These are phyloP conservation scores for Gossypium anomalum DNA, from an alignment of 345 rosid species.

Conservation along the genomic window DNA sequence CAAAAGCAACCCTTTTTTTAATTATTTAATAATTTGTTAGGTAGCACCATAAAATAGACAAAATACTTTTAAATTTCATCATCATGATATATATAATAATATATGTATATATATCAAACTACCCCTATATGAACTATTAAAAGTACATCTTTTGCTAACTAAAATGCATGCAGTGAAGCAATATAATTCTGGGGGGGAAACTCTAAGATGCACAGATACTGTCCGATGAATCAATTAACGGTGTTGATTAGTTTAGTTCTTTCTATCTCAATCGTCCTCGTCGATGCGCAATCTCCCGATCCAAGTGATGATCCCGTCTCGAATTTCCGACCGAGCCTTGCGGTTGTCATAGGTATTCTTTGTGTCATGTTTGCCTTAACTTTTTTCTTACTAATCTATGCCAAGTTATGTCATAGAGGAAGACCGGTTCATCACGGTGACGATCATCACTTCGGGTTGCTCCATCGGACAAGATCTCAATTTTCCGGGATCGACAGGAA, in stretches of 20 bases:
- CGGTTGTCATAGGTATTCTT: conserved; percentile 72
- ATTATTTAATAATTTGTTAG: no score
- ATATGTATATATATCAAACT: neutral
- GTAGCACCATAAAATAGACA: no score
- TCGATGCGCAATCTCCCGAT: conserved; percentile 28
- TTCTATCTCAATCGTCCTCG: conserved; percentile 12
- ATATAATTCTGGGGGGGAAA: neutral
- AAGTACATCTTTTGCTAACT: neutral
- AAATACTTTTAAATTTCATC: no score
- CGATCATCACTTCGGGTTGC: conserved; percentile 11
- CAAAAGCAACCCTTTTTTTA: no score
- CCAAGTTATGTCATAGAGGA: conserved; percentile 58
- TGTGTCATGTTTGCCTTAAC: conserved; percentile 62
- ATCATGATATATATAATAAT: neutral
- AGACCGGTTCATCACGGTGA: neutral
- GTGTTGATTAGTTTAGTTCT: neutral
- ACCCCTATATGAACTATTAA: neutral
- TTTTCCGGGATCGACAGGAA: conserved; percentile 80
- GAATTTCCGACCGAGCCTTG: conserved; percentile 77
- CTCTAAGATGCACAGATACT: neutral
- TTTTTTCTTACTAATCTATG: conserved; percentile 56
- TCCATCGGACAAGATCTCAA: conserved; percentile 32
- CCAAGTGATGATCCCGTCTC: conserved; percentile 23
- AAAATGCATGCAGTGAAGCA: conserved; percentile 13
- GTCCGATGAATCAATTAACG: conserved; percentile 28